phyloP scores from a whole-genome alignment of 2,329 filamentous ascomycete species.

The Ceratocystis eucalypticola region DNA sequence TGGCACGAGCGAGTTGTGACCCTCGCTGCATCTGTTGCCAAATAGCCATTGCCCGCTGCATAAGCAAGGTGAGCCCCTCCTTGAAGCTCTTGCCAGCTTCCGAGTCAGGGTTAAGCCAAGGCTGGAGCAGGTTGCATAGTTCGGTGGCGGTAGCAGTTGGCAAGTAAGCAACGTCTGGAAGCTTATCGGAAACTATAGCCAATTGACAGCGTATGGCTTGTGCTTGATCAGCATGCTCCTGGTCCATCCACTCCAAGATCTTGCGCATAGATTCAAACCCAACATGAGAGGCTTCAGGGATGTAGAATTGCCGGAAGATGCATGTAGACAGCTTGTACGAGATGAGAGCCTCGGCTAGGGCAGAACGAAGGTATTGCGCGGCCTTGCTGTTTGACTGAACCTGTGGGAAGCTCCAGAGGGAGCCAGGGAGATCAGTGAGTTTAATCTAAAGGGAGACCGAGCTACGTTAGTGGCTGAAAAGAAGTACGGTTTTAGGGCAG shows the following conservation, averaged over 20 bases:
- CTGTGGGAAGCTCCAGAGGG: conserved; percentile 15
- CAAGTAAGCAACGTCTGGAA: conserved; percentile 13
- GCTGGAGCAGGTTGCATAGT: conserved; percentile 11
- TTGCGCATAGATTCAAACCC: conserved; percentile 16
- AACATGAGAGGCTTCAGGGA: conserved; percentile 12
- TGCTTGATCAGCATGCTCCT: conserved; percentile 15
- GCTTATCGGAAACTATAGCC: conserved; percentile 17
- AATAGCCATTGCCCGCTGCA: conserved; percentile 18
- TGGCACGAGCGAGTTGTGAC: conserved; percentile 15
- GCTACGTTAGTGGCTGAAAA: background rate
- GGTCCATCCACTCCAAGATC: conserved; percentile 17
- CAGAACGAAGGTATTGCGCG: conserved; percentile 16
- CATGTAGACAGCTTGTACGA: conserved; percentile 15
- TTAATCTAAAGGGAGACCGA: conserved; percentile 1
- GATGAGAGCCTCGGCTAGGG: conserved; percentile 16
- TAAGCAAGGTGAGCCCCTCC: conserved; percentile 14
- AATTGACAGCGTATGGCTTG: conserved; percentile 18
- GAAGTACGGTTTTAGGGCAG: background rate
- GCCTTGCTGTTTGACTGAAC: conserved; percentile 18
- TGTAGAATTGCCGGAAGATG: conserved; percentile 18
- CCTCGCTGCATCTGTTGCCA: conserved; percentile 20
- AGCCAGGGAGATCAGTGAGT: conserved; percentile 14
- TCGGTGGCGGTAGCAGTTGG: background rate
- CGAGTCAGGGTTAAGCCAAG: conserved; percentile 11
- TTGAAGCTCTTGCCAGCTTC: conserved; percentile 15